Evolutionary conservation across 2,329 filamentous ascomycete genomes (phyloP).

Genomic region (Graphiopsis chlorocephala): DNA sequence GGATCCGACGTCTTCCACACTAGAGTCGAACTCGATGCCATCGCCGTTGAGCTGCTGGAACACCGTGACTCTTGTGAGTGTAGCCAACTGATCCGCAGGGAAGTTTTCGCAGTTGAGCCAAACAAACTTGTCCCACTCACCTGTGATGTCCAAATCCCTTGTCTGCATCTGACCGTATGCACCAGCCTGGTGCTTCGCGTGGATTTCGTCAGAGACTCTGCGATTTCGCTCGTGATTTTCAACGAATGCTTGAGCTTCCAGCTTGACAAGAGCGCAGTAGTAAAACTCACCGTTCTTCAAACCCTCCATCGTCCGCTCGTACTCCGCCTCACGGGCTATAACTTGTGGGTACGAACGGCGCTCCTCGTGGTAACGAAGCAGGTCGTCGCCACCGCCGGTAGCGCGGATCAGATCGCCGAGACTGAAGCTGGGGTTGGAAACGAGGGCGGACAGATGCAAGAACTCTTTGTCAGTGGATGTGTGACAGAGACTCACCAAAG

Average conservation of each 20-base stretch:
- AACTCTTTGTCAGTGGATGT: not conserved
- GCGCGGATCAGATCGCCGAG: not conserved
- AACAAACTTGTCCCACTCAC: not conserved
- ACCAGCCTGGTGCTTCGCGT: not conserved
- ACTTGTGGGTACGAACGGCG: not conserved
- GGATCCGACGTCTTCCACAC: not conserved
- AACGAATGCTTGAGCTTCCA: not conserved
- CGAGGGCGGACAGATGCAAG: not conserved
- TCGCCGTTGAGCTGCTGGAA: slow-evolving; percentile 5
- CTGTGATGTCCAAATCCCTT: not conserved
- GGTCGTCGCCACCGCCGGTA: not conserved
- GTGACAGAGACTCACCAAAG: slow-evolving; percentile 17
- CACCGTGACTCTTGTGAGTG: not conserved
- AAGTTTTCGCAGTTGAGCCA: not conserved
- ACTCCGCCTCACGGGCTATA: not conserved
- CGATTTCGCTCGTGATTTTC: not conserved
- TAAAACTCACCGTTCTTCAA: not conserved
- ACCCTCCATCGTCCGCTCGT: not conserved
- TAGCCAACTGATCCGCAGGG: not conserved
- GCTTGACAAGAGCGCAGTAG: not conserved
- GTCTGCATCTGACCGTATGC: not conserved
- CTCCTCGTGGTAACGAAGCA: not conserved
- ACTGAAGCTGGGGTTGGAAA: not conserved
- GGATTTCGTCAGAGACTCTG: not conserved
- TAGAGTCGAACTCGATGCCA: not conserved